Base-by-base conservation (phyloP, 805 yeast genomes). In the Ogataea haglerorum region DNA sequence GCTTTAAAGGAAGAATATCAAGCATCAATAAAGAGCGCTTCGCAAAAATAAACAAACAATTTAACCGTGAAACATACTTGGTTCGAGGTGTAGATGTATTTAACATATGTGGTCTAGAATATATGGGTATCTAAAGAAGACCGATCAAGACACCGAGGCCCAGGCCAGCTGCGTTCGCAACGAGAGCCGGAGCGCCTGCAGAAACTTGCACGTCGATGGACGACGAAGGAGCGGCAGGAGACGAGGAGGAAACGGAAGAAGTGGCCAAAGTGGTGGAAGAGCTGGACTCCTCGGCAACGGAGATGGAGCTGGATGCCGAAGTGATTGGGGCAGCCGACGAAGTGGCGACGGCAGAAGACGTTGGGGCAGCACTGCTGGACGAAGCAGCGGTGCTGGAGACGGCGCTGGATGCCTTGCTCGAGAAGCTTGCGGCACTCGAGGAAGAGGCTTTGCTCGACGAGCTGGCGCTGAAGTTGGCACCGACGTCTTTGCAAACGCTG, bases 401-500 rank as follows among this genome's bases (percentile, higher is more conserved):
- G 16, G 27, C 2, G 15, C 30, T 17, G 10, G 53, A 29, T 10
- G 40, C 23, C 18, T 47, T 51, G 34, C 42, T 43, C 23, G 49
- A 22, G 26, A 46, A 53, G 19, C 48, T 54, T 17, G 33, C 32
- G 7, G 63, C 13, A 13, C 63, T 35, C 12, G 61, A 38, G 14
- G 64, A 31, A n/a, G 61, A 26, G 6, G 64, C 38, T 8, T 64
- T 38, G 7, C 64, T 25, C 67, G 35, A 14, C 69, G 44, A 38
- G 24, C 47, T 19, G 19, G 47, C 56, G 26, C 49, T 53, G 24
- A 67, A 60, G 16, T 57, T 45, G 36, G 67, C 71, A 43, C 73
- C 70, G 50, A 66, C 70, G 46, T 68, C 72, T 9, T 18, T 19
- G 65, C 90, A 84, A 15, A 78, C 54, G 43, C 61, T 48, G 57